Percentiles rank a stretch among this genome's conserved stretches.
Evolutionary conservation across 1,284 basidiomycete species (phyloP).

Genomic region (Trichosporon ovoides): DNA sequence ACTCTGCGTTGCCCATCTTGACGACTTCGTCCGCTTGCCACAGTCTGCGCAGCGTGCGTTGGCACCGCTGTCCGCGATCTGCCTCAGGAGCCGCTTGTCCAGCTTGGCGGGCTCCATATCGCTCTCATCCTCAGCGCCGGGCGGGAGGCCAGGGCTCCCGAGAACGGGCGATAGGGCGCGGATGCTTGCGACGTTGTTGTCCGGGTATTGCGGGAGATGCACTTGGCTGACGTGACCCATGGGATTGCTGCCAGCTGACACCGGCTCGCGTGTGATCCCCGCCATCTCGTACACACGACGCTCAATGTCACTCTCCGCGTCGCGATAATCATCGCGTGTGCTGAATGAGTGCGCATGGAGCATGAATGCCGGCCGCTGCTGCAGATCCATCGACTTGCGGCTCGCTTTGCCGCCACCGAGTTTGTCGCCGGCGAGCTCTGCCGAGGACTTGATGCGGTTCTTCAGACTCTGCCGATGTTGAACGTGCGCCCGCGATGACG

Average conservation of each 20-base stretch:
- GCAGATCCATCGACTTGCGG: slow-evolving; percentile 15
- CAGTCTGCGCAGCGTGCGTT: slow-evolving; percentile 53
- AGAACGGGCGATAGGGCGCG: background rate
- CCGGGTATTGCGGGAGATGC: background rate
- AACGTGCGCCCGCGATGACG: background rate
- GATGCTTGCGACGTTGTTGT: background rate
- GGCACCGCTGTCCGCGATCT: slow-evolving; percentile 18
- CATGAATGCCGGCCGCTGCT: slow-evolving; percentile 20
- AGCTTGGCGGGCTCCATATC: background rate
- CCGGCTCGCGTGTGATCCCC: slow-evolving; percentile 22
- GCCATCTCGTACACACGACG: slow-evolving; percentile 43
- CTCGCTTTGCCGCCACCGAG: slow-evolving; percentile 23
- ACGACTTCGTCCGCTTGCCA: slow-evolving; percentile 39
- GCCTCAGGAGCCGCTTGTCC: slow-evolving; percentile 16
- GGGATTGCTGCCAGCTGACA: background rate
- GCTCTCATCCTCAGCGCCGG: background rate
- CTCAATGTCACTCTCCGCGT: slow-evolving; percentile 36
- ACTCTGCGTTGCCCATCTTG: slow-evolving; percentile 48
- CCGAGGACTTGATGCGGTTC: slow-evolving; percentile 33
- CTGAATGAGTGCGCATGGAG: background rate
- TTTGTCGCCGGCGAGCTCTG: slow-evolving; percentile 30
- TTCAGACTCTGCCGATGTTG: slow-evolving; percentile 37
- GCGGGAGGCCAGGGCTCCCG: background rate
- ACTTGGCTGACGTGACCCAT: background rate
- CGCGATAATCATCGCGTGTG: background rate